Evolutionary conservation across 2,329 filamentous ascomycete species (phyloP).

Genomic region (Calonectria hawksworthii): DNA sequence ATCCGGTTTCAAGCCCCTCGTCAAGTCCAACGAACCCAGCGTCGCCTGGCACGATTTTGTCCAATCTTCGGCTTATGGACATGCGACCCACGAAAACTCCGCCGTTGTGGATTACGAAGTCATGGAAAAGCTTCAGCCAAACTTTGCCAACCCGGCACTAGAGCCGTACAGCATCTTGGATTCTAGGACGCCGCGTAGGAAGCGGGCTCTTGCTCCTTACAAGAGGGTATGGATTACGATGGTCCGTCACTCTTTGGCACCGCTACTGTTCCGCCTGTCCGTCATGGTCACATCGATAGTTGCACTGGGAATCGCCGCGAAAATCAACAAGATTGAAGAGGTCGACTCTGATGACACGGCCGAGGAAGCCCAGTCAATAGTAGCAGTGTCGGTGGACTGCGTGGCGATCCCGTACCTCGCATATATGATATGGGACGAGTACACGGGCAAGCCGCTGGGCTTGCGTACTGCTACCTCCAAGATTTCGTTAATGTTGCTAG

Average conservation of each 20-base stretch:
- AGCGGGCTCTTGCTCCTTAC: conserved; percentile 52
- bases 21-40: conserved; percentile 53
- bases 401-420: conserved; percentile 90
- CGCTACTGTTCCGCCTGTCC: conserved; percentile 83
- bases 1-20: conserved; percentile 59
- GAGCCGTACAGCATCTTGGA: conserved; percentile 49
- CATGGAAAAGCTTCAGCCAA: conserved; percentile 62
- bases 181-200: conserved; percentile 47
- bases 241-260: conserved; percentile 86
- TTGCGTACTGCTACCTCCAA: conserved; percentile 88
- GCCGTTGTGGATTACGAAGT: conserved; percentile 62
- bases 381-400: conserved; percentile 90
- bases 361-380: conserved; percentile 83
- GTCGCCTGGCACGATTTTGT: conserved; percentile 68
- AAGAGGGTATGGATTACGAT: conserved; percentile 77
- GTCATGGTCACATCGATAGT: conserved; percentile 87
- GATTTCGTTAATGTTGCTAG: conserved; percentile 88
- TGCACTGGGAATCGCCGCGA: conserved; percentile 82
- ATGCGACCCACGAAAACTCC: conserved; percentile 60
- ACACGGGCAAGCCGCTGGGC: conserved; percentile 92
- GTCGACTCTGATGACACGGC: conserved; percentile 56
- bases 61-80: conserved; percentile 66
- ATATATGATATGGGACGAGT: conserved; percentile 97
- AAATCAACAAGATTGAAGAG: conserved; percentile 76
- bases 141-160: conserved; percentile 57